These are phyloP conservation scores for Umbilicaria muhlenbergii DNA, from an alignment of 495 filamentous ascomycete genomes.

Conservation along the genomic window DNA sequence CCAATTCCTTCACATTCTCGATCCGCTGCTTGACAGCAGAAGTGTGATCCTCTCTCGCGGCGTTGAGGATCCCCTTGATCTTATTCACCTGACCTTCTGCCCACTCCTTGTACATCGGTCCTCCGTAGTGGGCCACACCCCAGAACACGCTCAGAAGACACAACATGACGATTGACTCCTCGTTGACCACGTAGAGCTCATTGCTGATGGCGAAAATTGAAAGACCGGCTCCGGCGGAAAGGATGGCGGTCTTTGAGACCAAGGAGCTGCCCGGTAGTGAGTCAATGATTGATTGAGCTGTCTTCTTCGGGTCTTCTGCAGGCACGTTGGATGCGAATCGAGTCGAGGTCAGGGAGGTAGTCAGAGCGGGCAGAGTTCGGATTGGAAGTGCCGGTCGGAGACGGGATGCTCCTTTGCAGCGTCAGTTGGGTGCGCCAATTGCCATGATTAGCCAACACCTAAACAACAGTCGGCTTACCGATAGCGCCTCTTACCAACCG, in stretches of 20 bases:
- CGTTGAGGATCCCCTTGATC: conserved; percentile 85
- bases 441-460: conserved; percentile 13
- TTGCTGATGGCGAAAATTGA: conserved; percentile 95
- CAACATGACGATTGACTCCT: conserved; percentile 86
- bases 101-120: conserved; percentile 84
- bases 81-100: conserved; percentile 71
- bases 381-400: conserved; percentile 58
- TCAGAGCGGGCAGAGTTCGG: conserved; percentile 57
- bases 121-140: conserved; percentile 77
- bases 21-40: conserved; percentile 87
- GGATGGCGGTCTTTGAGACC: conserved; percentile 86
- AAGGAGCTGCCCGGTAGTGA: conserved; percentile 72
- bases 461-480: conserved; percentile 42
- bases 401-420: conserved; percentile 62
- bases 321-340: conserved; percentile 66
- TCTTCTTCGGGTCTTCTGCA: conserved; percentile 70
- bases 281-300: conserved; percentile 90
- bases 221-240: conserved; percentile 80
- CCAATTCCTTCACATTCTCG: conserved; percentile 81
- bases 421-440: conserved; percentile 9
- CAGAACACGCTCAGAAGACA: conserved; percentile 79
- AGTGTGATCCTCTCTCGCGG: conserved; percentile 86
- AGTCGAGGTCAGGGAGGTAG: conserved; percentile 43
- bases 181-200: conserved; percentile 98
- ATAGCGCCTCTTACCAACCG: conserved; percentile 82